These are phyloP conservation scores for Euphorbia celastroides DNA, from an alignment of 441 rosid species.

Conservation along the genomic window DNA sequence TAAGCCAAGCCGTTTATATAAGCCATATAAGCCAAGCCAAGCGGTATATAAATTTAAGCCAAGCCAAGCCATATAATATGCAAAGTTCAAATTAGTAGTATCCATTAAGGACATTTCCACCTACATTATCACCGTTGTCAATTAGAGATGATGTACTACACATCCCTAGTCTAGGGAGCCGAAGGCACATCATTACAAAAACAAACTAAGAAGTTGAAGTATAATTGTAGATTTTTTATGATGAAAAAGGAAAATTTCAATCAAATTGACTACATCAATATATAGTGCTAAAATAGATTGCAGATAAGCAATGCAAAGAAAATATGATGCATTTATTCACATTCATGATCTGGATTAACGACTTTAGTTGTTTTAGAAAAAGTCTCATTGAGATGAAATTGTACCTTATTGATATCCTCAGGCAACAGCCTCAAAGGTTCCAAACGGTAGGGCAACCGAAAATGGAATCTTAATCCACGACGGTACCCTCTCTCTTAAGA, in stretches of 20 bases:
- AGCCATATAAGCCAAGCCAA: too few species aligned
- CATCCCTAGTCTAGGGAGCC: background rate
- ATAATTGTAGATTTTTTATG: background rate
- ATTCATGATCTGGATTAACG: background rate
- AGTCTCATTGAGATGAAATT: conserved; percentile 7
- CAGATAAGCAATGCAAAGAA: background rate
- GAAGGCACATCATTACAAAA: conserved; percentile 1
- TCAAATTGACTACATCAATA: background rate
- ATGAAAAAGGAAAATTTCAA: background rate
- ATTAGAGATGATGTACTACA: background rate
- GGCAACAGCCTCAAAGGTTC: conserved; percentile 58
- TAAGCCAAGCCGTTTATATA: too few species aligned
- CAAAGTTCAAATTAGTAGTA: background rate
- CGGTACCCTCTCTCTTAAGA: conserved; percentile 56
- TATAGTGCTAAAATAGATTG: background rate
- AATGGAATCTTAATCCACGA: conserved; percentile 76
- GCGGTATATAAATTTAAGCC: too few species aligned
- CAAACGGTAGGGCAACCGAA: conserved; percentile 76
- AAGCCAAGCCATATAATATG: too few species aligned
- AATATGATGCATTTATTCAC: background rate
- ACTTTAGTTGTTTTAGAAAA: background rate
- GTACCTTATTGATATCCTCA: conserved; percentile 57
- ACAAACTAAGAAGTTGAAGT: background rate
- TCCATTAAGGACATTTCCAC: background rate
- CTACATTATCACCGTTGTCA: background rate